Conservation (phyloP, 202 grass and related monocot species). For the Musa balbisiana region DNA sequence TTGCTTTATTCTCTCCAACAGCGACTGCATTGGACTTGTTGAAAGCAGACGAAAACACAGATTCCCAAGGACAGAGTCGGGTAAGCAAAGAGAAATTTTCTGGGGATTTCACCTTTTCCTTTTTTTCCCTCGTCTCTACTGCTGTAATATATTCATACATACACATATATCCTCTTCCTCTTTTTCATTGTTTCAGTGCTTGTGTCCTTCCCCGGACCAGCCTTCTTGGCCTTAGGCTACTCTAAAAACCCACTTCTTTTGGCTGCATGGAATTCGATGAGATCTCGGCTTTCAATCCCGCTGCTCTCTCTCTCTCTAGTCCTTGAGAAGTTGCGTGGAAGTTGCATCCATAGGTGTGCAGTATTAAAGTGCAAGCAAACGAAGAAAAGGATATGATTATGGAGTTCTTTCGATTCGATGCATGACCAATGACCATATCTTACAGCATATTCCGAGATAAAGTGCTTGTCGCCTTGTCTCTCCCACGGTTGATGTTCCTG, state of each 20-base stretch:
- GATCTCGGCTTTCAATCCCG: too few species aligned
- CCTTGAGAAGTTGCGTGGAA: not conserved
- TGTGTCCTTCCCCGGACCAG: not conserved
- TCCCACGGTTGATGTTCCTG: too few species aligned
- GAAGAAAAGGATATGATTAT: not conserved
- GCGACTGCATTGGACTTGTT: conserved; percentile 42
- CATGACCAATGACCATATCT: conserved; percentile 17
- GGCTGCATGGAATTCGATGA: too few species aligned
- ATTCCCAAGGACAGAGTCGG: conserved; percentile 64
- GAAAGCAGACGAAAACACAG: conserved; percentile 74
- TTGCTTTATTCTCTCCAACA: conserved; percentile 55
- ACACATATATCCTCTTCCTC: not conserved
- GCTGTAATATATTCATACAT: not conserved
- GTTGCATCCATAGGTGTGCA: not conserved
- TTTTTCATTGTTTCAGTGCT: conserved; percentile 2
- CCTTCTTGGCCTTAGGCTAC: not conserved
- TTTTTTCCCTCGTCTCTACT: not conserved
- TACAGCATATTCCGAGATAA: conserved; percentile 29
- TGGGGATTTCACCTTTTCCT: not conserved
- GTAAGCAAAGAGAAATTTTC: conserved; percentile 28
- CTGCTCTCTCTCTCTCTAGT: not conserved
- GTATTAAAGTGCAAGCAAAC: not conserved
- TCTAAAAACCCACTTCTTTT: not conserved
- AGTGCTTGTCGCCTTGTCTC: conserved; percentile 17
- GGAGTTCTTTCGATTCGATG: not conserved